Percentiles rank a stretch among this genome's conserved stretches.
These are phyloP conservation scores for Pseudocercospora pini-densiflorae DNA, from an alignment of 2,329 filamentous ascomycete genomes.

Conservation along the genomic window DNA sequence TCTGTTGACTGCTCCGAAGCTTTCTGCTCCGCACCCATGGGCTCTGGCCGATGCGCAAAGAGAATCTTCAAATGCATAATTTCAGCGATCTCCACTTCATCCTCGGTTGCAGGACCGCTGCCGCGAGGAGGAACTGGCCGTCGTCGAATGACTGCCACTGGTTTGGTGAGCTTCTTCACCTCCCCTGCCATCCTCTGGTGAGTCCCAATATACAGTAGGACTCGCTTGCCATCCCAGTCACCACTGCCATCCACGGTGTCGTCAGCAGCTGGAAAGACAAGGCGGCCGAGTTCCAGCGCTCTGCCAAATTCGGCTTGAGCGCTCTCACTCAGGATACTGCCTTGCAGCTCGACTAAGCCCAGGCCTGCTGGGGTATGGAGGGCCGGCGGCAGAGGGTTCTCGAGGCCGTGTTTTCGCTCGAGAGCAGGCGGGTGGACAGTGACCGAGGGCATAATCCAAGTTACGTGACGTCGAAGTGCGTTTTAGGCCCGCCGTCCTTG, in stretches of 20 bases:
- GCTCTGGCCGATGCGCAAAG: conserved; percentile 84
- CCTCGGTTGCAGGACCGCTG: conserved; percentile 32
- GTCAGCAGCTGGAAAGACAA: conserved; percentile 69
- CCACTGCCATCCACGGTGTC: conserved; percentile 67
- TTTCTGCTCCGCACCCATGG: conserved; percentile 58
- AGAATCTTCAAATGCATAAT: conserved; percentile 85
- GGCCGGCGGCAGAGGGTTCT: conserved; percentile 74
- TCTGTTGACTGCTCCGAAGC: not conserved
- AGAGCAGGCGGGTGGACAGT: not conserved
- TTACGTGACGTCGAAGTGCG: conserved; percentile 4
- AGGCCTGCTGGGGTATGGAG: conserved; percentile 88
- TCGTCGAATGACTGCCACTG: conserved; percentile 77
- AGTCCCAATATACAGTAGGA: conserved; percentile 84
- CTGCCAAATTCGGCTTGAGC: conserved; percentile 34
- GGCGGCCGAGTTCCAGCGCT: conserved; percentile 66
- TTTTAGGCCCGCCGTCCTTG: not conserved
- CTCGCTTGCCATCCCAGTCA: conserved; percentile 81
- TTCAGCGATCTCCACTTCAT: conserved; percentile 80
- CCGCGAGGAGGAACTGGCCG: conserved; percentile 39
- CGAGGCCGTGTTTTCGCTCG: not conserved
- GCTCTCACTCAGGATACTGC: conserved; percentile 76
- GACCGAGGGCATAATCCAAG: conserved; percentile 6
- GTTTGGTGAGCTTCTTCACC: conserved; percentile 80
- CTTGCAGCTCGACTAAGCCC: conserved; percentile 90
- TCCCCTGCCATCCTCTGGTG: conserved; percentile 90